These are phyloP conservation scores for Dactylellina parvicollis DNA, from an alignment of 2,329 filamentous ascomycete species.

Conservation along the genomic window DNA sequence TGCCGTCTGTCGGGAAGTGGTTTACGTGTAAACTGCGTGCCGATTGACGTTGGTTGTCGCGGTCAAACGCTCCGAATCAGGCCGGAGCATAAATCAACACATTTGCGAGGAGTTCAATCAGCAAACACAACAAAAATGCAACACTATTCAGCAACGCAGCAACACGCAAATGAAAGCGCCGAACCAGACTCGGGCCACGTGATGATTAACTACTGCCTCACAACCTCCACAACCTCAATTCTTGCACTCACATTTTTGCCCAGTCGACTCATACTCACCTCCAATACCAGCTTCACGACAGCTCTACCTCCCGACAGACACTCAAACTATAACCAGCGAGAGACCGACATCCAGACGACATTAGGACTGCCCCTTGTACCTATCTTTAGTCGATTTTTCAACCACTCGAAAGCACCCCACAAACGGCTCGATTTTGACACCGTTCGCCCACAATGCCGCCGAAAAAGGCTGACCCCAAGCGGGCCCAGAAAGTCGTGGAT, in stretches of 20 bases:
- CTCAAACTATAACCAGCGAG: neutral
- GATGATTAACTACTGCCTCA: too few relatives aligned
- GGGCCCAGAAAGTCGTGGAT: slow-evolving; percentile 73
- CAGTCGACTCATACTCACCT: slow-evolving; percentile 6
- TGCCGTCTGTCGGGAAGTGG: slow-evolving; percentile 27
- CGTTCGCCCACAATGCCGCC: slow-evolving; percentile 56
- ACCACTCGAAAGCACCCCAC: slow-evolving; percentile 9
- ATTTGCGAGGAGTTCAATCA: too few relatives aligned
- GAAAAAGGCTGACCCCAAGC: slow-evolving; percentile 60
- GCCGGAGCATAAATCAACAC: too few relatives aligned
- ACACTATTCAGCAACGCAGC: slow-evolving; percentile 25
- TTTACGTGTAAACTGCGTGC: slow-evolving; percentile 52
- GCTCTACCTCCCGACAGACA: neutral
- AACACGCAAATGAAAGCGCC: too few relatives aligned
- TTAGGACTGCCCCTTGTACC: too few relatives aligned
- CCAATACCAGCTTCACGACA: neutral
- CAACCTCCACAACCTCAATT: slow-evolving; percentile 21
- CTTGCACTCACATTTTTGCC: neutral
- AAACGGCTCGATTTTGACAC: slow-evolving; percentile 1
- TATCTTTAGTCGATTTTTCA: too few relatives aligned
- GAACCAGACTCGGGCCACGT: too few relatives aligned
- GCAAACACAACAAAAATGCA: neutral
- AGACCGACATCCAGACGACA: neutral
- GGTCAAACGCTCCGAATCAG: slow-evolving; percentile 48
- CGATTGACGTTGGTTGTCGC: slow-evolving; percentile 17